Base-by-base conservation (phyloP, 2,329 filamentous ascomycete genomes). In the Fusarium chlamydosporum region DNA sequence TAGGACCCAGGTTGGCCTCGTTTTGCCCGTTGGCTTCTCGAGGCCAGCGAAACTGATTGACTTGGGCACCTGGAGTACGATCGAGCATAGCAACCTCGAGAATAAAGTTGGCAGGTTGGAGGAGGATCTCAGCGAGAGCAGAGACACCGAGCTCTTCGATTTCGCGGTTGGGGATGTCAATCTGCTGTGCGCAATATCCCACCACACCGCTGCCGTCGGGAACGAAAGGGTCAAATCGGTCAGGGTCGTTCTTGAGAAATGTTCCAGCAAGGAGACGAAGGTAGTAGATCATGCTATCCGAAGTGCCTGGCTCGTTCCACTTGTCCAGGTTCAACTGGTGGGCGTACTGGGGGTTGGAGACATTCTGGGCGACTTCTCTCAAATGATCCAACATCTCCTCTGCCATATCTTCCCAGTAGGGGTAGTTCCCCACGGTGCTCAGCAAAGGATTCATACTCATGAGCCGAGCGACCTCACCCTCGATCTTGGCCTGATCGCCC, bases 61-160 rank as follows among this genome's bases (percentile, higher is more conserved):
- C 92, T 73, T 92, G 86, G 46, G 87, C 85, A 18, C 94, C 94
- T 45, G 89, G 84, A 74, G 92, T 97, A 72, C 93, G 89, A 77
- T 98, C 96, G 10, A 99, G 88, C 76, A 98, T 97, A 55, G 93
- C 89, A 66, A 98, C 92, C 76, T 97, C 93, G 20, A 98, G 87
- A 6, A 90, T 89, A 67, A 97, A 88, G 16, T 89, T 89, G 50
- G 90, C 90, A 9, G 91, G 92, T 75, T 92, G 91, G 67, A 98
- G 87, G 5, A 98, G 85, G 27, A 93, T 87, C 67, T 95, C 90
- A 65, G 91, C 88, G 50, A 98, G 83, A 4, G 93, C 88, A 62
- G 88, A 88, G 66, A 98, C 85, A 42, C 93, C 92, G n/a, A 97
- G 82, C 73, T 97, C 90, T 72, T 99, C 96, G 67, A 98, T 97